Evolutionary conservation across 495 filamentous ascomycete genomes (phyloP), one percentile per base, ranked within the genome.

Genomic region (Xylaria acuta): DNA sequence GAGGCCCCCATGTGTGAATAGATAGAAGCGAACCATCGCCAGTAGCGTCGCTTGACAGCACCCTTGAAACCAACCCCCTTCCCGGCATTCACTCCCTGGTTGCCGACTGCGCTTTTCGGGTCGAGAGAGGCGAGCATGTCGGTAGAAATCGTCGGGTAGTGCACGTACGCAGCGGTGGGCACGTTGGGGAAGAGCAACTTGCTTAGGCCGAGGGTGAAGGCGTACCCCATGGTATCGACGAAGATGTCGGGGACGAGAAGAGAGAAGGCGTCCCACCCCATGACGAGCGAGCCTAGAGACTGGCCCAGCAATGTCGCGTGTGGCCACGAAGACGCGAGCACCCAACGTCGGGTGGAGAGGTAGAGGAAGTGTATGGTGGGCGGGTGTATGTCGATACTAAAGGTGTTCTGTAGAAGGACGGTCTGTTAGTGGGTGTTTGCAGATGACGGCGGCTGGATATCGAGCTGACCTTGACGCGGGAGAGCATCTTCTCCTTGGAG

Each of bases 221-320:
- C 93, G 80, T 98, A 98, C 74, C 96, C 96, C 95, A 98, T 97
- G 7, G 96, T 99, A 78, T 99, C 96, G 75, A 99, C 86, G 75
- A 97, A 97, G 64, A 98, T 88, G 78, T 99, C 97, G 0, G 96
- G 97, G 1, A 94, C 93, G 3, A 98, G 86, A 14, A 97, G 90
- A 45, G 88, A 91, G 81, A 99, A 97, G n/a, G 95, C 95, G 74
- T 98, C 96, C 81, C 91, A 94, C 25, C 93, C 96, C 75, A 98
- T 86, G 41, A 95, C 78, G 22, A 98, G 78, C 1, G 93, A 97
- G 51, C 96, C 96, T 25, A 98, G 80, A 8, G 92, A 95, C 77
- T 99, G 96, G 67, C 95, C 95, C 18, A 97, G 84, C n/a, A 99
- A 89, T 0, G 96, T 99, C 85, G 98, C 95, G 79, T 90, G 92